phyloP scores from a whole-genome alignment of 192 early-diverging fungal genomes.

The Coemansia aciculifera region DNA sequence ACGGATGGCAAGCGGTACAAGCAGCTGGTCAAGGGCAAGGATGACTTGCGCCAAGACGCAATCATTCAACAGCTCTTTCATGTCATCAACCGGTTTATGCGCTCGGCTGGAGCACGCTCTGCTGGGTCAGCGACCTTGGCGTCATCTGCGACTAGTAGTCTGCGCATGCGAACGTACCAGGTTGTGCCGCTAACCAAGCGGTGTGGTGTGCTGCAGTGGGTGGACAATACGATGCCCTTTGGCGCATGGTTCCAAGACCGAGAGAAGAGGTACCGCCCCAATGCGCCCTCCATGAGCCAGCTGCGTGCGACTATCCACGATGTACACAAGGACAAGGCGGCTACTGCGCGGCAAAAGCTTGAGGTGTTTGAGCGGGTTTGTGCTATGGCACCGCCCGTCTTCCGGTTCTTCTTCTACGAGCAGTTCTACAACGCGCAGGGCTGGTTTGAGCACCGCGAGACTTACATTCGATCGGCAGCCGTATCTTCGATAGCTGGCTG shows the following conservation, averaged over 20 bases:
- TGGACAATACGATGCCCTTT: constrained; percentile 71
- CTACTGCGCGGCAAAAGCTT: constrained; percentile 60
- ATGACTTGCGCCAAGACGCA: constrained; percentile 79
- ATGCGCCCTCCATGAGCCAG: constrained; percentile 40
- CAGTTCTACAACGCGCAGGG: constrained; percentile 66
- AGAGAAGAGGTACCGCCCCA: constrained; percentile 57
- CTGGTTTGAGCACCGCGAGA: constrained; percentile 73
- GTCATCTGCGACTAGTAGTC: constrained; percentile 17
- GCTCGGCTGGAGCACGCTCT: constrained; percentile 19
- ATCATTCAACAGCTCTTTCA: constrained; percentile 68
- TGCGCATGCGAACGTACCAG: constrained; percentile 62
- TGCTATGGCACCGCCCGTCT: constrained; percentile 57
- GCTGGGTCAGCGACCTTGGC: background rate
- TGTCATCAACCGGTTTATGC: constrained; percentile 63
- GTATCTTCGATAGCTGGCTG: constrained; percentile 85
- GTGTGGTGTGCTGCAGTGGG: constrained; percentile 95
- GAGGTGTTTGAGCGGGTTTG: constrained; percentile 58
- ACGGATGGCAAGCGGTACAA: constrained; percentile 50
- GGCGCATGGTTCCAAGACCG: constrained; percentile 70
- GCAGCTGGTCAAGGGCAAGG: constrained; percentile 61
- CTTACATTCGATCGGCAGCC: constrained; percentile 80
- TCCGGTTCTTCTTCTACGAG: constrained; percentile 79
- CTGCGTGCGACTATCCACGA: constrained; percentile 32
- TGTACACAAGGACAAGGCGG: constrained; percentile 39
- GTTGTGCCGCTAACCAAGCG: constrained; percentile 89